Percentiles rank a stretch among this genome's conserved stretches.
These are phyloP conservation scores for Pyrrhoderma lamaoense DNA, from an alignment of 1,284 basidiomycete species.

Conservation along the genomic window DNA sequence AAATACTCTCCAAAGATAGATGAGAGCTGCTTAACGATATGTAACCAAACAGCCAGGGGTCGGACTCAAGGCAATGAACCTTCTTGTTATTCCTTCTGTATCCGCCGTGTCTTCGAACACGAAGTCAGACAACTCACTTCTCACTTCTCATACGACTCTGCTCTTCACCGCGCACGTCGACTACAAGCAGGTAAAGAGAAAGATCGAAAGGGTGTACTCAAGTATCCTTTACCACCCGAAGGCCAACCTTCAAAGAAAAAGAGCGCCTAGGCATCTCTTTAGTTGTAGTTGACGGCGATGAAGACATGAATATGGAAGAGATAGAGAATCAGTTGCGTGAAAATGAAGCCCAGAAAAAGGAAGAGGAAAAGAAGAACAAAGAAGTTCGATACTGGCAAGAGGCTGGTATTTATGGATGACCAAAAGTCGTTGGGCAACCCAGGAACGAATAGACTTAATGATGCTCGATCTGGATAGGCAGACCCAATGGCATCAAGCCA, in stretches of 20 bases:
- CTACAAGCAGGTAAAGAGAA: no score
- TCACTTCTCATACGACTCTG: conserved; percentile 24
- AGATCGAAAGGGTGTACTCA: conserved; percentile 13
- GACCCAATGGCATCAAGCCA: conserved; percentile 33
- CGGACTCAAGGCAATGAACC: conserved; percentile 50
- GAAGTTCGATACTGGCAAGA: conserved; percentile 56
- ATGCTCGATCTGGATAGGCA: conserved; percentile 45
- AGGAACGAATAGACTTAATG: conserved; percentile 56
- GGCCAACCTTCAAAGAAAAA: conserved; percentile 37
- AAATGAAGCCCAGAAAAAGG: background rate
- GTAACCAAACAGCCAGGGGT: conserved; percentile 55
- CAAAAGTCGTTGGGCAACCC: conserved; percentile 42
- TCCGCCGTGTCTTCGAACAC: conserved; percentile 65
- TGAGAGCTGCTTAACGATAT: conserved; percentile 70
- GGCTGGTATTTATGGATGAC: conserved; percentile 67
- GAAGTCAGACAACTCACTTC: conserved; percentile 55
- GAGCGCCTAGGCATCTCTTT: no score
- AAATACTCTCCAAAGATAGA: conserved; percentile 50
- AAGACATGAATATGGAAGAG: background rate
- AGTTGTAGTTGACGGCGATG: conserved; percentile 8
- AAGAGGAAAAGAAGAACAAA: conserved; percentile 21
- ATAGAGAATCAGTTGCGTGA: no score
- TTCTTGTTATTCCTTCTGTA: conserved; percentile 57
- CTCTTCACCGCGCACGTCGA: background rate
- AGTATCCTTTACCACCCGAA: conserved; percentile 54